These are phyloP conservation scores for Erythrophleum fordii DNA, from an alignment of 306 rosid genomes.

Conservation along the genomic window DNA sequence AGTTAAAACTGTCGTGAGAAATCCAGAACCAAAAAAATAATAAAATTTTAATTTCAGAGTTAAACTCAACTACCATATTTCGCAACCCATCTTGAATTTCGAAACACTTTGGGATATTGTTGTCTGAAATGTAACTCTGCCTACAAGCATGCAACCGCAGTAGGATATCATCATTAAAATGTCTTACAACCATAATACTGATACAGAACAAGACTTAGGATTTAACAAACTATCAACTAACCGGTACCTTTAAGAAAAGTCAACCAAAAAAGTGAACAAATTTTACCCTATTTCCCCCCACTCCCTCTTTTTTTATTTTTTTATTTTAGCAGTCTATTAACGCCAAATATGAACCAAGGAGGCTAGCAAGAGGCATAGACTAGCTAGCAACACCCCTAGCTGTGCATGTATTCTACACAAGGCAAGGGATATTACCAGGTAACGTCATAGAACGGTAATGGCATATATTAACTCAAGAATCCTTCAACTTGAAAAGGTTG, in stretches of 20 bases:
- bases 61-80: constrained; percentile 40
- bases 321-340: too few relatives aligned
- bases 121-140: constrained; percentile 53
- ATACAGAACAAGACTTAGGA: constrained; percentile 6
- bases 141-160: constrained; percentile 41
- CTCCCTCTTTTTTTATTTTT: too few relatives aligned
- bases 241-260: not conserved
- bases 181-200: not conserved
- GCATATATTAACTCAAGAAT: not conserved
- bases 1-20: constrained; percentile 5
- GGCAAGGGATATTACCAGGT: not conserved
- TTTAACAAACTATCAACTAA: not conserved
- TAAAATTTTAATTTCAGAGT: not conserved
- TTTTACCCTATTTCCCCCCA: too few relatives aligned
- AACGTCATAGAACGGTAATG: not conserved
- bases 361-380: not conserved
- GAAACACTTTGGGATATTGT: constrained; percentile 36
- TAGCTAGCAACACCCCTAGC: not conserved
- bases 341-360: not conserved
- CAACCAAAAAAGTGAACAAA: not conserved
- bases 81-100: constrained; percentile 42
- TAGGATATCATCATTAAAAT: not conserved
- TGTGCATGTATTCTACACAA: not conserved
- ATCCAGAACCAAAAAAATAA: not conserved
- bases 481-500: not conserved